A percentile compares a stretch with the other conserved stretches of the same genome.
These are phyloP conservation scores for Cladosporium sp. DNA, from an alignment of 2,329 filamentous ascomycete genomes.

Conservation along the genomic window DNA sequence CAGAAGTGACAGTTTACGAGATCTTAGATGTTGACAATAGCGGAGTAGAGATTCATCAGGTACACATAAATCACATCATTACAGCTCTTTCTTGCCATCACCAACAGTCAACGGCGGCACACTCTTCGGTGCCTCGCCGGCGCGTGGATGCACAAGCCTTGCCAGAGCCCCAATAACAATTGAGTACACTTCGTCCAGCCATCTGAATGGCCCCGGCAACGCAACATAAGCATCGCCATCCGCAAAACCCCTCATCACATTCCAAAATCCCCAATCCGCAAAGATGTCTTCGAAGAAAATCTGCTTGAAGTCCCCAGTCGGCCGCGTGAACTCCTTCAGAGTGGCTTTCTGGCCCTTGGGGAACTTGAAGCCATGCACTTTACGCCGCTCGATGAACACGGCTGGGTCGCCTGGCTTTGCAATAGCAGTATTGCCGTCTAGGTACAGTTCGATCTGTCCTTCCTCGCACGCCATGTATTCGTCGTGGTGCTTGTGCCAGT, in stretches of 20 bases:
- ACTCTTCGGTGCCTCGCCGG: not conserved
- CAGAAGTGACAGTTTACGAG: not conserved
- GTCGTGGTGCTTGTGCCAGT: conserved; percentile 26
- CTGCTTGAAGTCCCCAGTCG: conserved; percentile 23
- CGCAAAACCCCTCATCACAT: conserved; percentile 19
- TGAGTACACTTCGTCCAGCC: conserved; percentile 21
- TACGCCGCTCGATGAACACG: conserved; percentile 19
- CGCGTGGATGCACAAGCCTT: conserved; percentile 1
- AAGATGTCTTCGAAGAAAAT: conserved; percentile 21
- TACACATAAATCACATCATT: not conserved
- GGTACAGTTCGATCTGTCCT: conserved; percentile 20
- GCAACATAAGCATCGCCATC: conserved; percentile 23
- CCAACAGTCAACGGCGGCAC: not conserved
- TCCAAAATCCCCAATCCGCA: conserved; percentile 16
- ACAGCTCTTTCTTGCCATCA: conserved; percentile 10
- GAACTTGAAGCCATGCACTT: conserved; percentile 23
- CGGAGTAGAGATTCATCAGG: not conserved
- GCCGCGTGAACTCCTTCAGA: conserved; percentile 22
- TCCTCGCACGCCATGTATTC: conserved; percentile 20
- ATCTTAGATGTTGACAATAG: not conserved
- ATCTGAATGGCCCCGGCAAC: conserved; percentile 20
- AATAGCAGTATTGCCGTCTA: conserved; percentile 17
- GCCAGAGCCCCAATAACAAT: conserved; percentile 16
- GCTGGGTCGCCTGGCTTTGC: conserved; percentile 11
- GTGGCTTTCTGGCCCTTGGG: conserved; percentile 12